Percentiles rank a stretch among this genome's conserved stretches.
phyloP scores from a whole-genome alignment of 768 basidiomycete species.

The Pleurotus sapidus region DNA sequence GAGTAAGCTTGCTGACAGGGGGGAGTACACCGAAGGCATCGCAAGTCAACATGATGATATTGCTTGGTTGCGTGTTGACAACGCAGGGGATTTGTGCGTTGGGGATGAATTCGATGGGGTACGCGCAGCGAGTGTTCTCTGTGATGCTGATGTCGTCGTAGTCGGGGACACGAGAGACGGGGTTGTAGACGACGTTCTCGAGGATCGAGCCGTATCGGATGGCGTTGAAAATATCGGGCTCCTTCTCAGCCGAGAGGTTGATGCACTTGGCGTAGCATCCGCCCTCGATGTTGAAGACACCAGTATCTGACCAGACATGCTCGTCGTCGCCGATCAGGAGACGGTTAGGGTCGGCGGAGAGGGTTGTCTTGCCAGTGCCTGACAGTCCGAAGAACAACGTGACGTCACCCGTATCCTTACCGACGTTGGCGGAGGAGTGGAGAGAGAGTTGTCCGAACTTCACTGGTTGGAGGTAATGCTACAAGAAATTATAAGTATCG shows the following conservation, averaged over 20 bases:
- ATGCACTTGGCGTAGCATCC: slow-evolving; percentile 99
- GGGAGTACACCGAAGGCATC: slow-evolving; percentile 98
- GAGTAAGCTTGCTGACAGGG: slow-evolving; percentile 87
- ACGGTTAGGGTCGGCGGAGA: slow-evolving; percentile 94
- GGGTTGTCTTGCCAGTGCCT: slow-evolving; percentile 98
- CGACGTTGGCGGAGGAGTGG: slow-evolving; percentile 97
- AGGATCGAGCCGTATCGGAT: slow-evolving; percentile 96
- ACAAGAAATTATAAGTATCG: neutral
- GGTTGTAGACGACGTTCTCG: slow-evolving; percentile 98
- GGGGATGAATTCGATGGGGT: slow-evolving; percentile 96
- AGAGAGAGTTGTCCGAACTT: slow-evolving; percentile 97
- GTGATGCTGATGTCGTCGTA: slow-evolving; percentile 97
- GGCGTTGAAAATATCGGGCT: slow-evolving; percentile 96
- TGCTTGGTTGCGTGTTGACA: slow-evolving; percentile 84
- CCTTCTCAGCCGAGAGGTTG: slow-evolving; percentile 95
- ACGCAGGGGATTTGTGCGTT: slow-evolving; percentile 94
- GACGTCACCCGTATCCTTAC: slow-evolving; percentile 84
- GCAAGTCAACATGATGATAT: slow-evolving; percentile 96
- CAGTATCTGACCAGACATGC: slow-evolving; percentile 98
- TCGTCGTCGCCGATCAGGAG: slow-evolving; percentile 98
- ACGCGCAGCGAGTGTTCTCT: slow-evolving; percentile 99
- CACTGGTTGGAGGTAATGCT: slow-evolving; percentile 98
- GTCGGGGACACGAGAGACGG: slow-evolving; percentile 76
- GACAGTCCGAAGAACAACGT: slow-evolving; percentile 99
- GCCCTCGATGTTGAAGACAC: slow-evolving; percentile 99